phyloP scores from a whole-genome alignment of 805 yeast genomes.

The Dipodascopsis uninucleata region DNA sequence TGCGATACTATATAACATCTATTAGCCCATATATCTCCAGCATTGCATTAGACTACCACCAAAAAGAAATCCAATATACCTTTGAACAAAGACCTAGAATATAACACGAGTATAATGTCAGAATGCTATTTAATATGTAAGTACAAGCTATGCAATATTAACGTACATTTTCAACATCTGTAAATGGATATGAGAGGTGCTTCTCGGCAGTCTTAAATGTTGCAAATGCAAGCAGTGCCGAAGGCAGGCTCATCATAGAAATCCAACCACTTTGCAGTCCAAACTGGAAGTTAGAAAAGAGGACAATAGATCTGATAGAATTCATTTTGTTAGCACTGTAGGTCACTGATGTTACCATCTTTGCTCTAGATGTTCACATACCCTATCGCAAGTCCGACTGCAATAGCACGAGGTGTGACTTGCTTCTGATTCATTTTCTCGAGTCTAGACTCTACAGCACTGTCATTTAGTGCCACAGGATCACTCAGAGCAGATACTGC shows the following conservation, averaged over 20 bases:
- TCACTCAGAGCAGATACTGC: too few species aligned
- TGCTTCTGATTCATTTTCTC: slow-evolving; percentile 35
- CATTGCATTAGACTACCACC: neutral
- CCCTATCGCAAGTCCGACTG: slow-evolving; percentile 81
- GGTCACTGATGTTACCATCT: too few species aligned
- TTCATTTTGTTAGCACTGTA: neutral
- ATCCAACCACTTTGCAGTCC: slow-evolving; percentile 99
- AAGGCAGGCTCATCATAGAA: slow-evolving; percentile 96
- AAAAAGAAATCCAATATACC: too few species aligned
- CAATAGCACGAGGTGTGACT: slow-evolving; percentile 65
- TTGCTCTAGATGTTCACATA: neutral
- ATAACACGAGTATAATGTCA: neutral
- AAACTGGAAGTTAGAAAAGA: slow-evolving; percentile 89
- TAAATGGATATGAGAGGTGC: slow-evolving; percentile 42
- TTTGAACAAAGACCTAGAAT: slow-evolving; percentile 28
- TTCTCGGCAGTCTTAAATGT: slow-evolving; percentile 58
- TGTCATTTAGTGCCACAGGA: too few species aligned
- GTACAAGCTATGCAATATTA: too few species aligned
- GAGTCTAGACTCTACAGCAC: slow-evolving; percentile 27
- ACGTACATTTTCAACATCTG: slow-evolving; percentile 90
- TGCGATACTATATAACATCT: slow-evolving; percentile 78
- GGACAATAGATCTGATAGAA: slow-evolving; percentile 52
- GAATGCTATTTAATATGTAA: neutral
- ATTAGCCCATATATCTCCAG: neutral
- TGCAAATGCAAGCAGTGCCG: slow-evolving; percentile 84